These are phyloP conservation scores for Brassica cretica DNA, from an alignment of 345 rosid genomes.

Conservation along the genomic window DNA sequence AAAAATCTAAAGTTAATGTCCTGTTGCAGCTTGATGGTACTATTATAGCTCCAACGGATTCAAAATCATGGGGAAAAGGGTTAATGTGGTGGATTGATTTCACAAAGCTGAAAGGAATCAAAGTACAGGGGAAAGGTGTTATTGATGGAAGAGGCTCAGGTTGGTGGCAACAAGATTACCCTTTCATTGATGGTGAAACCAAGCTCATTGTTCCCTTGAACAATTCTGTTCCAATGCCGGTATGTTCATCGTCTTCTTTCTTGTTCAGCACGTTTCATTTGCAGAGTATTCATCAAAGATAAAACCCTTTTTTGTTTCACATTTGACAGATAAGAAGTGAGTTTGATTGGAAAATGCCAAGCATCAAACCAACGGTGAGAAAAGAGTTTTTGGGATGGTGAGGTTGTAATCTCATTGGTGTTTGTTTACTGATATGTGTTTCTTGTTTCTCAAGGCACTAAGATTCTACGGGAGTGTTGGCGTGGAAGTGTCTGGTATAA, in stretches of 20 bases:
- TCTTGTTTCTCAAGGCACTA: slow-evolving; percentile 67
- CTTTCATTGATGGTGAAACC: slow-evolving; percentile 55
- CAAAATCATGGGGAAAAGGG: slow-evolving; percentile 76
- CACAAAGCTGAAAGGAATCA: slow-evolving; percentile 78
- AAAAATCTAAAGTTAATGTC: neutral
- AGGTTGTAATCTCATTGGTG: neutral
- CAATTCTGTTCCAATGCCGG: slow-evolving; percentile 66
- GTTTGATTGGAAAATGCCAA: slow-evolving; percentile 70
- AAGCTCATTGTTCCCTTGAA: slow-evolving; percentile 64
- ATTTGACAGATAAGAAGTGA: slow-evolving; percentile 59
- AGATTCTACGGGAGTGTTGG: slow-evolving; percentile 89
- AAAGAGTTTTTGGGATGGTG: neutral
- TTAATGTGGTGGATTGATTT: slow-evolving; percentile 84
- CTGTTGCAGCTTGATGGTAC: slow-evolving; percentile 83
- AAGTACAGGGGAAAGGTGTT: slow-evolving; percentile 75
- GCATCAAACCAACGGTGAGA: slow-evolving; percentile 83
- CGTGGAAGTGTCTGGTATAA: slow-evolving; percentile 83
- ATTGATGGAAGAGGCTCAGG: slow-evolving; percentile 94
- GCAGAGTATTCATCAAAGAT: neutral
- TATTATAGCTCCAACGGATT: slow-evolving; percentile 71
- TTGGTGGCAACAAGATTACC: slow-evolving; percentile 86
- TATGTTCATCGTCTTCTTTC: slow-evolving; percentile 37
- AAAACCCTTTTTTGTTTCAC: slow-evolving; percentile 31
- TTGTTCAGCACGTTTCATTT: neutral
- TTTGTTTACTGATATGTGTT: slow-evolving; percentile 19